Conservation (phyloP, 805 yeast species). For the Monosporozyma unispora region DNA sequence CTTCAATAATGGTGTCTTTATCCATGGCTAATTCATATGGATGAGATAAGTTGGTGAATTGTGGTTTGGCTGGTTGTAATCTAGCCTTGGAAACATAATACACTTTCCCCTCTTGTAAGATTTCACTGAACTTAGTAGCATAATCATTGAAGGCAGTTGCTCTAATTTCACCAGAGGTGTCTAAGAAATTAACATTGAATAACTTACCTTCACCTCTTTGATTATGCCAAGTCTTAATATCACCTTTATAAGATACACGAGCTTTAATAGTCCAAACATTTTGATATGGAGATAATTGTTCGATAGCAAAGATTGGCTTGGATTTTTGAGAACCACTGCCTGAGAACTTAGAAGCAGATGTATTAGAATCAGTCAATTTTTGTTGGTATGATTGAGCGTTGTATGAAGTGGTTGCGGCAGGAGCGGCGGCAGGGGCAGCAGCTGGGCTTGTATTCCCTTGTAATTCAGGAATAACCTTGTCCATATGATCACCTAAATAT, state of each 20-base stretch:
- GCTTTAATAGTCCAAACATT: conserved; percentile 89
- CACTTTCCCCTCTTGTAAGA: conserved; percentile 80
- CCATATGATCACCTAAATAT: conserved; percentile 51
- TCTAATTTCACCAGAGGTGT: conserved; percentile 91
- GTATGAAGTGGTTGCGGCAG: conserved; percentile 6
- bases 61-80: conserved; percentile 74
- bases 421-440: conserved; percentile 7
- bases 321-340: conserved; percentile 20
- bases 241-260: conserved; percentile 81
- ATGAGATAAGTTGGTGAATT: conserved; percentile 74
- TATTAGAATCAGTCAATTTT: conserved; percentile 6
- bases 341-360: conserved; percentile 14
- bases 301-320: conserved; percentile 59
- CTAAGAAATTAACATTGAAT: conserved; percentile 79
- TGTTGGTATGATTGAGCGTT: conserved; percentile 7
- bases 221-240: conserved; percentile 79
- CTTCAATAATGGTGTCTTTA: conserved; percentile 67
- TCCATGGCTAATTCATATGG: conserved; percentile 83
- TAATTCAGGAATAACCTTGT: conserved; percentile 29
- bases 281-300: conserved; percentile 84
- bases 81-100: conserved; percentile 77
- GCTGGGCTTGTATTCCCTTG: conserved; percentile 19
- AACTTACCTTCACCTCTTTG: conserved; percentile 83
- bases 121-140: conserved; percentile 69
- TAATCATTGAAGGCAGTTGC: conserved; percentile 89